phyloP scores from a whole-genome alignment of 805 yeast genomes.

The Schwanniomyces pseudopolymorphus region DNA sequence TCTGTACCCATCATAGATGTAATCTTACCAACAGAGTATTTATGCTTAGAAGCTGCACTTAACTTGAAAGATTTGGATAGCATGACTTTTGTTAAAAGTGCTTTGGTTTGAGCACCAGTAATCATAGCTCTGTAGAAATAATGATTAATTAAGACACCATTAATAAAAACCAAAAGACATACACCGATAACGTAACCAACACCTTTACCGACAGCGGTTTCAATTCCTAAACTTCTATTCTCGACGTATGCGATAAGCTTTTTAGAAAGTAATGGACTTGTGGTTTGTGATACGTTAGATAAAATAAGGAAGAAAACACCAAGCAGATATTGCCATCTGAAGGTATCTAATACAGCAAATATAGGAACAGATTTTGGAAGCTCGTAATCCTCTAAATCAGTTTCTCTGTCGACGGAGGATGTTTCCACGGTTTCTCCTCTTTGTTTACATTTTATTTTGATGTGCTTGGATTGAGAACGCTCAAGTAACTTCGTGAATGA shows the following conservation, averaged over 20 bases:
- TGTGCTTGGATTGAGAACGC: slow-evolving; percentile 20
- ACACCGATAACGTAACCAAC: slow-evolving; percentile 43
- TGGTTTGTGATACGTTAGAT: slow-evolving; percentile 23
- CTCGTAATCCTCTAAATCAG: slow-evolving; percentile 31
- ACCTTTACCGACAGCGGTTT: slow-evolving; percentile 29
- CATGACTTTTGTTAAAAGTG: slow-evolving; percentile 68
- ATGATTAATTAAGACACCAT: slow-evolving; percentile 50
- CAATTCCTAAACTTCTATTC: slow-evolving; percentile 22
- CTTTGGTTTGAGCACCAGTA: slow-evolving; percentile 70
- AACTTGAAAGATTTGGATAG: slow-evolving; percentile 66
- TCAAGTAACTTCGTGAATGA: slow-evolving; percentile 19
- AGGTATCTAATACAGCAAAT: slow-evolving; percentile 26
- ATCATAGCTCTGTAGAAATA: slow-evolving; percentile 60
- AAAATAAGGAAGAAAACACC: slow-evolving; percentile 31
- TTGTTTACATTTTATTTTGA: slow-evolving; percentile 23
- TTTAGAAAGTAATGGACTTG: slow-evolving; percentile 36
- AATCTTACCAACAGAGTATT: slow-evolving; percentile 66
- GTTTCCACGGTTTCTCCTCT: slow-evolving; percentile 24
- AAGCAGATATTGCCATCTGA: slow-evolving; percentile 26
- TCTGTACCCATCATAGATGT: slow-evolving; percentile 83
- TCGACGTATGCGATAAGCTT: slow-evolving; percentile 38
- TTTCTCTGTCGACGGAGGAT: slow-evolving; percentile 18
- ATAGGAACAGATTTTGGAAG: slow-evolving; percentile 23
- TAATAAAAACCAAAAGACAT: slow-evolving; percentile 25
- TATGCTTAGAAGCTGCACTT: slow-evolving; percentile 54